Evolutionary conservation across 371 early-diverging fungal genomes (phyloP), one percentile per base, ranked within the genome.

Genomic region (Rhizopus delemar): DNA sequence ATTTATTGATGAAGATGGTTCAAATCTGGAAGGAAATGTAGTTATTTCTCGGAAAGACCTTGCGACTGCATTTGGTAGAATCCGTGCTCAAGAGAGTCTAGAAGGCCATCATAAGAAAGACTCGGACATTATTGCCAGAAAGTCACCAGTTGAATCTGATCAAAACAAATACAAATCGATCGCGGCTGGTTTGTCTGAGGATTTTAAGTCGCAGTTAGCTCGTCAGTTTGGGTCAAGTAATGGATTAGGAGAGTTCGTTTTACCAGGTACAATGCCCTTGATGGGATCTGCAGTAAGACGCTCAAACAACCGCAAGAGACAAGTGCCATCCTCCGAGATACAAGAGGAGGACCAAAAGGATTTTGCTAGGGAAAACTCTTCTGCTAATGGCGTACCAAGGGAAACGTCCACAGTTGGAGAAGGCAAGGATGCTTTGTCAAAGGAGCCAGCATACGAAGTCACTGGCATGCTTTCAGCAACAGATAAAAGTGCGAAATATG

Each of bases 1-100:
- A 51, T 77, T 84, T 2, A 71, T 90, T 5, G 79, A 85, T 58
- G 83, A 84, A 16, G 81, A 82, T 32, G 83, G 81, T 22, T 60
- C 68, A 51, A 74, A 83, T 60, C 72, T 69, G 15, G 70, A 67
- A 33, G 68, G 60, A 31, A 69, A 67, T n/a, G 59, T 75, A n/a
- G 61, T 71, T 3, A 66, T 77, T 4, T 53, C 68, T 4, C 52
- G 69, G 32, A 60, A 75, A 11, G 71, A 70, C 7, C 56, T 80
- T 3, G 71, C 65, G 0, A 73, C 68, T 48, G 71, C 75, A 0
- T 63, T 75, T 51, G 76, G 71, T 43, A 60, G 73, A 7, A 65
- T 80, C 28, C 64, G 73, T 50, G 67, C 82, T 28, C 74, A 79
- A 57, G 71, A 82, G 51, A 65, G 68, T 15, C 48, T 74, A 3